Conservation (phyloP, 768 basidiomycete genomes). For the Tricholoma matsutake region DNA sequence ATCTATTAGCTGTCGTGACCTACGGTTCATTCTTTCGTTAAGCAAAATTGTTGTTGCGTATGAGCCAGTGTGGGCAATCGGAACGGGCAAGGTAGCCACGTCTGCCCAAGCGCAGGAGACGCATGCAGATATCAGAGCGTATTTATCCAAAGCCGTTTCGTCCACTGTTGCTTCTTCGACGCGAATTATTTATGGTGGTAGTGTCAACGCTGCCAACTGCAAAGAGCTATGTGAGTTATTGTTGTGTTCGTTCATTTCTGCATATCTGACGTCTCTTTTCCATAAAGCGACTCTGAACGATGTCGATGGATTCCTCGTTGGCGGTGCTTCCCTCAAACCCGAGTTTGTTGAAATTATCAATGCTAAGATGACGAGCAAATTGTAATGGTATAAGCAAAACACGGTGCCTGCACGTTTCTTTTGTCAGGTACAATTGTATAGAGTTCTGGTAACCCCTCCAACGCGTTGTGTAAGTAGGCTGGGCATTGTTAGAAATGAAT, state of each 20-base stretch:
- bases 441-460: neutral
- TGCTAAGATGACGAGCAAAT: constrained; percentile 29
- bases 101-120: constrained; percentile 90
- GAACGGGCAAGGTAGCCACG: constrained; percentile 94
- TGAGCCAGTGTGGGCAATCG: constrained; percentile 98
- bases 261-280: neutral
- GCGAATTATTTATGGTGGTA: constrained; percentile 95
- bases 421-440: neutral
- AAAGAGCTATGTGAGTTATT: constrained; percentile 72
- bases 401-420: neutral
- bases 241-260: neutral
- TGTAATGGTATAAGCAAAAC: neutral
- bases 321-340: constrained; percentile 96
- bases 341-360: constrained; percentile 95
- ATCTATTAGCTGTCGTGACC: neutral
- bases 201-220: constrained; percentile 87
- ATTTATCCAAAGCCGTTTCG: constrained; percentile 64
- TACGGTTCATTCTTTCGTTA: neutral
- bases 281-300: constrained; percentile 67
- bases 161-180: constrained; percentile 64
- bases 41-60: constrained; percentile 95
- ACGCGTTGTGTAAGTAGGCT: neutral
- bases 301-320: constrained; percentile 97
- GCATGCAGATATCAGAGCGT: constrained; percentile 79
- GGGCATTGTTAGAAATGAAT: neutral